Evolutionary conservation across 2,329 filamentous ascomycete species (phyloP).

Genomic region (Fusarium sp.): DNA sequence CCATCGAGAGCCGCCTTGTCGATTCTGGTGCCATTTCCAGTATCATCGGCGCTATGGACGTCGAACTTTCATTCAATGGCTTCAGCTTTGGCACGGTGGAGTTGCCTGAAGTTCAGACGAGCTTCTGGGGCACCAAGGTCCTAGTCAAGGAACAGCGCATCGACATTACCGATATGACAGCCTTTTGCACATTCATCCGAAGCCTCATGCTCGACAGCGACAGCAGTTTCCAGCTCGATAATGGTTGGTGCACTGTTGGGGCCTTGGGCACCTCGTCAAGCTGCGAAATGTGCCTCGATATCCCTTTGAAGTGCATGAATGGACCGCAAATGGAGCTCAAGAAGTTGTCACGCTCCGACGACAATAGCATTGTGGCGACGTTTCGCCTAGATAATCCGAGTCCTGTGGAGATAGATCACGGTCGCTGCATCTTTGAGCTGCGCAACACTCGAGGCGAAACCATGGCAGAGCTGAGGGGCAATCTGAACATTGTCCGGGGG

Average conservation of each 20-base stretch:
- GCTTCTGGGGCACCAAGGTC: conserved; percentile 42
- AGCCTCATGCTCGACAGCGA: conserved; percentile 44
- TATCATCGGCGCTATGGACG: conserved; percentile 43
- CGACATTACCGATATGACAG: conserved; percentile 42
- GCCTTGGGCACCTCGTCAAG: conserved; percentile 38
- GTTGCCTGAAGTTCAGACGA: conserved; percentile 44
- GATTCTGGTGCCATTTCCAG: conserved; percentile 46
- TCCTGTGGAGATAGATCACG: conserved; percentile 47
- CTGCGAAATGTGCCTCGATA: conserved; percentile 35
- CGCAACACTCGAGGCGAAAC: conserved; percentile 39
- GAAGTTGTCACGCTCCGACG: conserved; percentile 29
- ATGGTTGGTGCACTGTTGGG: conserved; percentile 41
- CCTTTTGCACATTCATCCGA: conserved; percentile 46
- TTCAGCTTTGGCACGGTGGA: conserved; percentile 44
- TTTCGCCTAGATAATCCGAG: conserved; percentile 45
- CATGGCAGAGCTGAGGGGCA: conserved; percentile 44
- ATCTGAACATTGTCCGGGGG: conserved; percentile 42
- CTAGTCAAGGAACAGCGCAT: conserved; percentile 42
- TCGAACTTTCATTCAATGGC: conserved; percentile 45
- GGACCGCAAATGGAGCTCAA: conserved; percentile 38
- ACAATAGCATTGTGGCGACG: conserved; percentile 24
- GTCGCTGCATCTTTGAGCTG: conserved; percentile 46
- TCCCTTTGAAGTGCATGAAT: conserved; percentile 43
- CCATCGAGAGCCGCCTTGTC: conserved; percentile 44
- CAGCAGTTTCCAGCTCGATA: conserved; percentile 44